Evolutionary conservation across 768 basidiomycete species (phyloP).

Genomic region (Amanita fuliginea): DNA sequence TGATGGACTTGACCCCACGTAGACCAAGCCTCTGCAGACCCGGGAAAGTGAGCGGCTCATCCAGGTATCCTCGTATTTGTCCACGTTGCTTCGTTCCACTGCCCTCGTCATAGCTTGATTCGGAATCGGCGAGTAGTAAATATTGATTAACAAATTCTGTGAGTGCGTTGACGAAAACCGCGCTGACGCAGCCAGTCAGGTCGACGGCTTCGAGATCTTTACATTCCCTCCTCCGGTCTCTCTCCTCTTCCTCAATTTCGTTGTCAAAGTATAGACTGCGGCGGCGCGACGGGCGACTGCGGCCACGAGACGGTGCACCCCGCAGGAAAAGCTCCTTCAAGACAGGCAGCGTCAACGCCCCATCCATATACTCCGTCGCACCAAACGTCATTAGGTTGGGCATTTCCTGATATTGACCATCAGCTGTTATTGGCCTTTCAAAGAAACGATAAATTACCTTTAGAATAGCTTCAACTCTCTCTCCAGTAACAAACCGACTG

Average conservation of each 20-base stretch:
- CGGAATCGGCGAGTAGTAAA: constrained; percentile 28
- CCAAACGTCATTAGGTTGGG: constrained; percentile 82
- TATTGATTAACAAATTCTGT: constrained; percentile 71
- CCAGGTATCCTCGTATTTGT: constrained; percentile 23
- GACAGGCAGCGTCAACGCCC: constrained; percentile 74
- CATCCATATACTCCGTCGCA: constrained; percentile 99
- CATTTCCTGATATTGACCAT: constrained; percentile 52
- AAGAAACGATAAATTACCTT: constrained; percentile 35
- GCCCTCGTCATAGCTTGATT: constrained; percentile 32
- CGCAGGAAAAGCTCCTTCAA: constrained; percentile 87
- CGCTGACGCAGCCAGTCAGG: constrained; percentile 89
- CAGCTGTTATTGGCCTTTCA: constrained; percentile 3
- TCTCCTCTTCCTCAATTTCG: constrained; percentile 58
- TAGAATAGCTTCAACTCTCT: constrained; percentile 66
- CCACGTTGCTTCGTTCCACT: constrained; percentile 22
- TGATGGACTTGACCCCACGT: constrained; percentile 72
- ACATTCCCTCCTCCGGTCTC: constrained; percentile 62
- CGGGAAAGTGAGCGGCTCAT: constrained; percentile 52
- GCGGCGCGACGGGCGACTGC: constrained; percentile 59
- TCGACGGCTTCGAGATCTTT: constrained; percentile 83
- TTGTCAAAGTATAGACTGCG: constrained; percentile 46
- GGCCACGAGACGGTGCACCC: constrained; percentile 58
- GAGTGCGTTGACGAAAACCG: constrained; percentile 79
- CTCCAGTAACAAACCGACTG: constrained; percentile 88
- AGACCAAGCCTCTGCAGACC: constrained; percentile 70